Evolutionary conservation across 495 filamentous ascomycete species (phyloP), one percentile per base, ranked within the genome.

Genomic region (Penicillium canariense): DNA sequence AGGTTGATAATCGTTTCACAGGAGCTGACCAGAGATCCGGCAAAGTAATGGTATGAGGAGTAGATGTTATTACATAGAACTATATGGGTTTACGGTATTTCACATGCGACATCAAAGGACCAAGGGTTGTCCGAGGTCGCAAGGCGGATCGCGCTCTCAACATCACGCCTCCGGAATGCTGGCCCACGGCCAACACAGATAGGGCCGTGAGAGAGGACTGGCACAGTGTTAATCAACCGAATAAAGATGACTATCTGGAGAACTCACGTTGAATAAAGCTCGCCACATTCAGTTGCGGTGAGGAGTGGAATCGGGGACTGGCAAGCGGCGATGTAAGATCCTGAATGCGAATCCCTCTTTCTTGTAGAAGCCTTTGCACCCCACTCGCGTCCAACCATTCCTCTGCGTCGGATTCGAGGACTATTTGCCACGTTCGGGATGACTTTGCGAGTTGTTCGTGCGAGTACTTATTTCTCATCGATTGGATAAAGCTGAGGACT

Each of bases 131-230:
- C 46, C 25, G 55, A 38, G 22, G 60, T 68, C 32, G 68, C 61
- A 34, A 59, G 32, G 4, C 50, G 56, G 34, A 71, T 47, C 1
- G 63, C 66, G 17, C 59, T 58, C 48, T 71, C 68, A 46, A 71
- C 59, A 58, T 58, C 55, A 22, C 49, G 54, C 32, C 56, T 55
- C 53, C 58, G 60, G 43, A 71, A 71, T 32, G 47, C 54, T 31
- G 68, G 68, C 17, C 68, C 68, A 50, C 45, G 52, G 30, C 68
- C 68, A 53, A 71, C 52, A 48, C 68, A 71, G n/a, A 68, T 57
- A 44, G 50, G 22, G 4, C 56, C 44, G 9, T 34, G 26, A 14
- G 59, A 61, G 23, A 70, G 52, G 23, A 57, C 68, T 68, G 43
- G 8, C 17, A 34, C 25, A 30, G 30, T 11, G 31, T 68, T 52